Conservation (phyloP, 306 rosid species). For the Cicer pinnatifidum region DNA sequence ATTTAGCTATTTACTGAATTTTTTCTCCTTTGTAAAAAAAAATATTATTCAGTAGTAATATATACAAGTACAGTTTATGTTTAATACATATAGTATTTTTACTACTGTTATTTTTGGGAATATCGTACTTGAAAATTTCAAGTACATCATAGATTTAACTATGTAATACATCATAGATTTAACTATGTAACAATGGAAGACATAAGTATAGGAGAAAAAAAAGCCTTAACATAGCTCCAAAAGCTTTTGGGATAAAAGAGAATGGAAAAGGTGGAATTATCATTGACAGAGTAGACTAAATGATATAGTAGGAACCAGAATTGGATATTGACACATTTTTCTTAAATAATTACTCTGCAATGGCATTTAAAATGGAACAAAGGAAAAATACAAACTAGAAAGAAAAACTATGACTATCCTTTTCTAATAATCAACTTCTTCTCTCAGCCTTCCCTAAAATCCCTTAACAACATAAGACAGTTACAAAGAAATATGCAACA, state of each 20-base stretch:
- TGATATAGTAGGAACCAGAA: background rate
- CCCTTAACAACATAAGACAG: background rate
- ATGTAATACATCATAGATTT: background rate
- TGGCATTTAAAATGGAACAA: background rate
- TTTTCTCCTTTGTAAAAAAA: too few species aligned
- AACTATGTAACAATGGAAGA: conserved; percentile 52
- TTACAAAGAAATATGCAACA: background rate
- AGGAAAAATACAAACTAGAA: background rate
- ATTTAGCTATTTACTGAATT: too few species aligned
- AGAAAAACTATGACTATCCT: background rate
- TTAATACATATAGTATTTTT: too few species aligned
- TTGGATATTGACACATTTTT: background rate
- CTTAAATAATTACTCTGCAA: too few species aligned
- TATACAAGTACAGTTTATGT: too few species aligned
- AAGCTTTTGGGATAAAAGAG: conserved; percentile 36
- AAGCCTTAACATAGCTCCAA: conserved; percentile 39
- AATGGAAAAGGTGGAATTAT: conserved; percentile 54
- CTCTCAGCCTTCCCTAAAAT: background rate
- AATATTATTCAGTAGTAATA: too few species aligned
- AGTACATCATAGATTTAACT: conserved; percentile 15
- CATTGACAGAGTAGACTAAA: conserved; percentile 39
- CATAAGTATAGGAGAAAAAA: conserved; percentile 55
- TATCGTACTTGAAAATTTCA: background rate
- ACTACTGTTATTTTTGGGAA: too few species aligned
- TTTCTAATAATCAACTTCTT: background rate